Evolutionary conservation across 352 stramenopile species (phyloP), one percentile per base, ranked within the genome.

Genomic region (Phytophthora kernoviae): DNA sequence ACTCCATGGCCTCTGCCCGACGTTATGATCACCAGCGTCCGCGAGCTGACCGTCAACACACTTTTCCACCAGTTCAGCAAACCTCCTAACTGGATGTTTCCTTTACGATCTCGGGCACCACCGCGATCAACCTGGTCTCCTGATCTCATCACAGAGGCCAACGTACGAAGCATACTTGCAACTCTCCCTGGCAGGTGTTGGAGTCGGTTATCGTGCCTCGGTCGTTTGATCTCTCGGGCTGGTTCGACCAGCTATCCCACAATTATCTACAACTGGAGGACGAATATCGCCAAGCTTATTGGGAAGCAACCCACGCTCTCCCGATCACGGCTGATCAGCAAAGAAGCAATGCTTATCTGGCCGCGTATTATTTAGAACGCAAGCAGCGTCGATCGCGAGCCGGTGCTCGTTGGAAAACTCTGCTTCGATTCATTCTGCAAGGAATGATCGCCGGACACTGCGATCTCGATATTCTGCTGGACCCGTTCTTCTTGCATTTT

Each of bases 391-490:
- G 34, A 34, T 34, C 32, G 5, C 47, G 27, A 3, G 32, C 34
- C 17, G 33, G 47, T 3, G 14, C 14, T 24, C 11, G 32, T 4
- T 45, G 47, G 47, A 54, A 44, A 4, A 17, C 1, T 4, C 4
- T 34, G 0, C 6, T 54, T 7, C 4, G 21, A n/a, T 4, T 17
- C 4, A 41, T 41, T 15, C 7, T 41, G 9, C 12, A 4, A 6
- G 34, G 34, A 4, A 42, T 43, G 7, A 21, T 42, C 12, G 2
- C 9, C 2, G 27, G 39, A 18, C 15, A 43, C 2, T 42, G 39
- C 12, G 48, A 55, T 55, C 2, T 46, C 34, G 48, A 55, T 24
- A 5, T 55, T 2, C 6, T 55, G 2, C 32, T 55, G 4, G 48
- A 55, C 46, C 22, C 17, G 0, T 34, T 41, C 30, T 52, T 52